phyloP scores from a whole-genome alignment of 768 basidiomycete species.

The Crassisporium funariophilum region DNA sequence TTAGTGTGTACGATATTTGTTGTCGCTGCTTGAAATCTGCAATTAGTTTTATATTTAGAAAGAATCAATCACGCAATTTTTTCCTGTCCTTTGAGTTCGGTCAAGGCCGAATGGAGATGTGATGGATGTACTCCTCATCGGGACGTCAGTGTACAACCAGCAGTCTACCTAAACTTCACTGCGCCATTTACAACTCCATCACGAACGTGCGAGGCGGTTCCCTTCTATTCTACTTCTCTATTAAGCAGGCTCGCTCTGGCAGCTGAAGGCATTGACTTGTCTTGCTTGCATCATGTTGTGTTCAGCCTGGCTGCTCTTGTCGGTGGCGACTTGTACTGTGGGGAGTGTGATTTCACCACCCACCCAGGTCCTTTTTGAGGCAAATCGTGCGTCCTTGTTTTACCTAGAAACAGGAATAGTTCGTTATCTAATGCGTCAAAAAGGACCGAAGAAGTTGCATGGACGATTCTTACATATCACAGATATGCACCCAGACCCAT shows the following conservation, averaged over 20 bases:
- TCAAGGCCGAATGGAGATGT: constrained; percentile 11
- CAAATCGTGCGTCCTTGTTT: constrained; percentile 31
- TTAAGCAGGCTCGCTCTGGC: constrained; percentile 19
- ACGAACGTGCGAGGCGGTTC: constrained; percentile 37
- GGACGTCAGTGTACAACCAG: no score
- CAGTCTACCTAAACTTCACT: background rate
- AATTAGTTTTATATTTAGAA: no score
- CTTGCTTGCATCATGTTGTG: constrained; percentile 24
- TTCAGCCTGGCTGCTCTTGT: constrained; percentile 23
- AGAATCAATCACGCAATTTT: constrained; percentile 13
- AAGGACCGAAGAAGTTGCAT: constrained; percentile 54
- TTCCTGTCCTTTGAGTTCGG: no score
- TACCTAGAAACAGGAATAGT: background rate
- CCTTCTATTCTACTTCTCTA: constrained; percentile 14
- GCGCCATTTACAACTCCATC: constrained; percentile 9
- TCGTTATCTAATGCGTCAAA: constrained; percentile 12
- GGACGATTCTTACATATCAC: constrained; percentile 83
- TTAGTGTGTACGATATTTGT: no score
- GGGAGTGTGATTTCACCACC: constrained; percentile 37
- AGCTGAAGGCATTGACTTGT: constrained; percentile 24
- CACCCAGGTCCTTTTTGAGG: constrained; percentile 40
- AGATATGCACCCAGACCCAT: constrained; percentile 81
- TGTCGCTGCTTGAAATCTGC: no score
- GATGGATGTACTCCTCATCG: background rate
- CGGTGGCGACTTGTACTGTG: constrained; percentile 16